Evolutionary conservation across 768 basidiomycete species (phyloP).

Genomic region (Mycena metata): DNA sequence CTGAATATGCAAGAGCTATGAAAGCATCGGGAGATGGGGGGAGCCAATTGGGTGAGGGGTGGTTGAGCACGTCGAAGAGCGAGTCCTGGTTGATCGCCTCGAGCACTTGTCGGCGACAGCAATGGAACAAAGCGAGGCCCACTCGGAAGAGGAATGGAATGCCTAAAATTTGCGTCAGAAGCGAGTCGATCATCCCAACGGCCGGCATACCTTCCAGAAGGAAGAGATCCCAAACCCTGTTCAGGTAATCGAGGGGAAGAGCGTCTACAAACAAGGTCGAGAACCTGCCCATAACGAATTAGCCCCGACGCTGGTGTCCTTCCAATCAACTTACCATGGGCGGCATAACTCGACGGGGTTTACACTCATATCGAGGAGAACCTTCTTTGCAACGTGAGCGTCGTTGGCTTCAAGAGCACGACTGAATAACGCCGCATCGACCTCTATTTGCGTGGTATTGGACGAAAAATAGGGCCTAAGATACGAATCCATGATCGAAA

Average conservation of each 20-base stretch:
- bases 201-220: constrained; percentile 76
- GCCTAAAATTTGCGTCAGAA: constrained; percentile 55
- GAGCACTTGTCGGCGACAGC: constrained; percentile 71
- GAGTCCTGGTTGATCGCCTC: constrained; percentile 62
- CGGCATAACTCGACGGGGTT: constrained; percentile 68
- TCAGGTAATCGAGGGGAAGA: constrained; percentile 74
- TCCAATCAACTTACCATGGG: constrained; percentile 66
- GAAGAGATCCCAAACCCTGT: constrained; percentile 88
- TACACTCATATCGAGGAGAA: constrained; percentile 76
- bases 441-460: constrained; percentile 74
- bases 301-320: background rate
- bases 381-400: constrained; percentile 68
- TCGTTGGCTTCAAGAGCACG: constrained; percentile 78
- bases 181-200: background rate
- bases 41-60: constrained; percentile 65
- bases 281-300: constrained; percentile 67
- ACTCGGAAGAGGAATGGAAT: constrained; percentile 82
- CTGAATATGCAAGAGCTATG: constrained; percentile 68
- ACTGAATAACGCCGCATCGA: constrained; percentile 80
- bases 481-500: constrained; percentile 87
- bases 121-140: constrained; percentile 73
- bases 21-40: constrained; percentile 74
- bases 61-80: constrained; percentile 63
- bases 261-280: constrained; percentile 77
- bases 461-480: constrained; percentile 83